A percentile compares a stretch with the other conserved stretches of the same genome.
Evolutionary conservation across 805 yeast species (phyloP).

Genomic region (Ogataea allantospora): DNA sequence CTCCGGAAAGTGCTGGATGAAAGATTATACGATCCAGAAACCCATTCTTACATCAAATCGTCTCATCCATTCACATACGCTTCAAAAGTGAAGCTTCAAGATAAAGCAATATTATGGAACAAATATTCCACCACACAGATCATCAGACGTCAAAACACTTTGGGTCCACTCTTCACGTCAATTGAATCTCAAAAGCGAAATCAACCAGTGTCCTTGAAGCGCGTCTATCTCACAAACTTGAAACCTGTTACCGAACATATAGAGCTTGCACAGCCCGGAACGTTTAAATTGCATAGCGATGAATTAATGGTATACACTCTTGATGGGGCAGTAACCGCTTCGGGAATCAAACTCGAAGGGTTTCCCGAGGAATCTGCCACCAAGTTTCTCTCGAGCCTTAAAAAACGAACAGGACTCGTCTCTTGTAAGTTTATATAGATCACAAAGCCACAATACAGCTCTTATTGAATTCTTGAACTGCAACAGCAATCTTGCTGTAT

Average conservation of each 20-base stretch:
- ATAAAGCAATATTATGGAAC: slow-evolving; percentile 50
- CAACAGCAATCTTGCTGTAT: slow-evolving; percentile 71
- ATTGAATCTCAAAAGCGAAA: slow-evolving; percentile 34
- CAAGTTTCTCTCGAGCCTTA: slow-evolving; percentile 42
- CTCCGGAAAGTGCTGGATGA: slow-evolving; percentile 44
- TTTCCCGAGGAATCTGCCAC: slow-evolving; percentile 44
- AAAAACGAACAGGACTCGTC: slow-evolving; percentile 43
- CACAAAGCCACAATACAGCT: slow-evolving; percentile 31
- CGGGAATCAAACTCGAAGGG: slow-evolving; percentile 53
- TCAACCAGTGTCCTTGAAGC: slow-evolving; percentile 18
- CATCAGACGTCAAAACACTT: slow-evolving; percentile 43
- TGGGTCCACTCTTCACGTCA: slow-evolving; percentile 57
- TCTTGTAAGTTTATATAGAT: neutral
- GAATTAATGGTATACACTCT: slow-evolving; percentile 41
- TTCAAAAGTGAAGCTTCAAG: slow-evolving; percentile 45
- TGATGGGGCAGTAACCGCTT: slow-evolving; percentile 41
- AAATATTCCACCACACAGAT: slow-evolving; percentile 37
- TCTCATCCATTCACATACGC: slow-evolving; percentile 51
- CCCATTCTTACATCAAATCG: slow-evolving; percentile 22
- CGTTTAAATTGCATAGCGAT: slow-evolving; percentile 23
- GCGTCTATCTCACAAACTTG: slow-evolving; percentile 50
- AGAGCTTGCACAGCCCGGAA: slow-evolving; percentile 21
- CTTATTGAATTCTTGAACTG: slow-evolving; percentile 78
- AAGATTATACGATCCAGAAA: slow-evolving; percentile 26
- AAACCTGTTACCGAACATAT: slow-evolving; percentile 2